These are phyloP conservation scores for Pterocarpus santalinus DNA, from an alignment of 306 rosid species.

Conservation along the genomic window DNA sequence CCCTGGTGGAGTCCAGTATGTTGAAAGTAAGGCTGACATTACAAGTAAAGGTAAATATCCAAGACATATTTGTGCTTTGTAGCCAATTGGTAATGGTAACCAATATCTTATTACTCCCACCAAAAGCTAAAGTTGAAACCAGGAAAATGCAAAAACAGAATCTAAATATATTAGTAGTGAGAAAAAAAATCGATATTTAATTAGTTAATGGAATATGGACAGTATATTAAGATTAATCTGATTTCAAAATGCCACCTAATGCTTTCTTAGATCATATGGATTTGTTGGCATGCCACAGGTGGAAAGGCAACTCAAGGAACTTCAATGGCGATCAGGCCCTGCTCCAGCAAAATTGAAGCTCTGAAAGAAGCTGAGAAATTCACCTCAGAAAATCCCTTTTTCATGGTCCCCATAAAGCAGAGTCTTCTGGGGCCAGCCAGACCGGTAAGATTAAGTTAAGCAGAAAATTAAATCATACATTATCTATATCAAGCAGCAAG, in stretches of 20 bases:
- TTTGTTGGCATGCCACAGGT: neutral
- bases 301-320: neutral
- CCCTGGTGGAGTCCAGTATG: neutral
- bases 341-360: neutral
- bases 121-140: neutral
- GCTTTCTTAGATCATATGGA: neutral
- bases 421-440: neutral
- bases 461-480: neutral
- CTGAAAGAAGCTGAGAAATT: constrained; percentile 4
- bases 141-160: too few relatives aligned
- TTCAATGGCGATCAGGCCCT: neutral
- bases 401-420: neutral
- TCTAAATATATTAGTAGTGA: too few relatives aligned
- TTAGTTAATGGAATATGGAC: too few relatives aligned
- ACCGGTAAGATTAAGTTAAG: constrained; percentile 7
- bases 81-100: neutral
- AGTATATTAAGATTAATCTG: too few relatives aligned
- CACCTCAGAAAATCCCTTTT: constrained; percentile 18
- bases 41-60: neutral
- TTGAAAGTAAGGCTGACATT: neutral
- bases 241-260: too few relatives aligned
- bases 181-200: too few relatives aligned
- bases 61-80: neutral
- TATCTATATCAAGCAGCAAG: neutral
- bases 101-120: neutral